Percentiles rank a stretch among this genome's conserved stretches.
These are phyloP conservation scores for Paraphaeosphaeria sporulosa DNA, from an alignment of 2,329 filamentous ascomycete species.

Conservation along the genomic window DNA sequence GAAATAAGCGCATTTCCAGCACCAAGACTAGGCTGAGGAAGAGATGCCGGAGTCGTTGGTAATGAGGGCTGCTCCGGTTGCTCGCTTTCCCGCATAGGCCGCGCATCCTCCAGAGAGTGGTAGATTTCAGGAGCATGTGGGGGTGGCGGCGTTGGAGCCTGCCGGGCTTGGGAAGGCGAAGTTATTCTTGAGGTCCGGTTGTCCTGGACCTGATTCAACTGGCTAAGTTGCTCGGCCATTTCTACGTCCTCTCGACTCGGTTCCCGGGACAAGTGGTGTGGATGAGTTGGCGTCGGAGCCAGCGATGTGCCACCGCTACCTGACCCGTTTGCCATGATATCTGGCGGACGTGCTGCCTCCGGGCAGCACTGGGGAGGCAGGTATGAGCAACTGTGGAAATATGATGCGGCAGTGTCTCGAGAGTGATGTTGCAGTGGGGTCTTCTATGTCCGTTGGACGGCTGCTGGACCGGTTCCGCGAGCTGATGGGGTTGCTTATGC, in stretches of 20 bases:
- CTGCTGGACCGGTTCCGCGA: slow-evolving; percentile 8
- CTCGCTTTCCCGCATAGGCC: slow-evolving; percentile 32
- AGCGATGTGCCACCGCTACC: slow-evolving; percentile 46
- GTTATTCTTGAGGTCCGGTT: slow-evolving; percentile 29
- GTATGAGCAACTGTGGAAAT: slow-evolving; percentile 9
- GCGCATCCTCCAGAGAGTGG: slow-evolving; percentile 51
- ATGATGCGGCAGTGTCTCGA: slow-evolving; percentile 30
- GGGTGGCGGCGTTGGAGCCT: slow-evolving; percentile 26
- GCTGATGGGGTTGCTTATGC: slow-evolving; percentile 4
- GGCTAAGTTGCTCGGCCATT: slow-evolving; percentile 55
- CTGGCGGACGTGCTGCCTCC: slow-evolving; percentile 20
- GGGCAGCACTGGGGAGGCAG: slow-evolving; percentile 14
- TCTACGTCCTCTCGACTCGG: slow-evolving; percentile 60
- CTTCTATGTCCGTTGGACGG: slow-evolving; percentile 8
- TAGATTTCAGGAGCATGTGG: slow-evolving; percentile 44
- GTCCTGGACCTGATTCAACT: slow-evolving; percentile 55
- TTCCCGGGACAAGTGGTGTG: slow-evolving; percentile 51
- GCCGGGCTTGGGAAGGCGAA: slow-evolving; percentile 28
- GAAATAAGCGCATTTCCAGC: slow-evolving; percentile 52
- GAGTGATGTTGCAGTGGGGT: slow-evolving; percentile 12
- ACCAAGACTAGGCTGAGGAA: slow-evolving; percentile 25
- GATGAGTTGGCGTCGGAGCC: slow-evolving; percentile 46
- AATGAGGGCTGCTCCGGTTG: slow-evolving; percentile 31
- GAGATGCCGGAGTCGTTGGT: slow-evolving; percentile 30
- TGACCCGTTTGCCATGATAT: slow-evolving; percentile 38